Evolutionary conservation across 495 filamentous ascomycete species (phyloP).

Genomic region (Daldinia decipiens): DNA sequence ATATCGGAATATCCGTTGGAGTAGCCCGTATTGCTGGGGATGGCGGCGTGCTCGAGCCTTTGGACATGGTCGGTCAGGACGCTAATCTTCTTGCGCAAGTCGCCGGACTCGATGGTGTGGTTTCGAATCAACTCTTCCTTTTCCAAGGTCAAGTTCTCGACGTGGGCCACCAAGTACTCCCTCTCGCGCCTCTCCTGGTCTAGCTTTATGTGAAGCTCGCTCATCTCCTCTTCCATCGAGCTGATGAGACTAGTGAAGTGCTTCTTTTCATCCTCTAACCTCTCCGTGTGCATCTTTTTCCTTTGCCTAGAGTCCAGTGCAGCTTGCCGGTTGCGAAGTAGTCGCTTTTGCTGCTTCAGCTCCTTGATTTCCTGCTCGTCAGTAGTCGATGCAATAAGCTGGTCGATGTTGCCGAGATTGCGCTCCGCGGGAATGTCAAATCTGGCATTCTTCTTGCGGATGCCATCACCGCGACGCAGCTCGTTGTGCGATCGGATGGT

Average conservation of each 20-base stretch:
- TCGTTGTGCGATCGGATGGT: slow-evolving; percentile 82
- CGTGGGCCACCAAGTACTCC: slow-evolving; percentile 76
- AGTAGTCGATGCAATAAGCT: slow-evolving; percentile 84
- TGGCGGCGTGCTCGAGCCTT: slow-evolving; percentile 73
- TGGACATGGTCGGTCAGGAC: slow-evolving; percentile 87
- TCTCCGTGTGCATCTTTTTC: slow-evolving; percentile 98
- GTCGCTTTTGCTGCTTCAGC: slow-evolving; percentile 96
- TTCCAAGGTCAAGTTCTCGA: slow-evolving; percentile 80
- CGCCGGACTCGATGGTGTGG: slow-evolving; percentile 93
- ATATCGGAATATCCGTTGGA: slow-evolving; percentile 79
- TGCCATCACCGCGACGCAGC: slow-evolving; percentile 84
- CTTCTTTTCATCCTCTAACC: slow-evolving; percentile 97
- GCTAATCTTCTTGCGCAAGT: slow-evolving; percentile 94
- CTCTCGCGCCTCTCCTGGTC: slow-evolving; percentile 72
- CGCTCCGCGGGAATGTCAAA: slow-evolving; percentile 97
- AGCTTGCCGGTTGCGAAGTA: slow-evolving; percentile 94
- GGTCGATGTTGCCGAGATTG: slow-evolving; percentile 94
- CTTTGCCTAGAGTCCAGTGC: slow-evolving; percentile 97
- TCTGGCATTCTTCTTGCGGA: slow-evolving; percentile 99
- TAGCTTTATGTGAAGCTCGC: slow-evolving; percentile 72
- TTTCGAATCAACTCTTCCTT: slow-evolving; percentile 90
- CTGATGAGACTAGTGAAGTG: slow-evolving; percentile 77
- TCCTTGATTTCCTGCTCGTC: slow-evolving; percentile 98
- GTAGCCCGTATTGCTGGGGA: slow-evolving; percentile 68
- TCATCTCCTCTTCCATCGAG: slow-evolving; percentile 81